Conservation (phyloP, 2,329 filamentous ascomycete genomes). For the Scedosporium dehoogii region DNA sequence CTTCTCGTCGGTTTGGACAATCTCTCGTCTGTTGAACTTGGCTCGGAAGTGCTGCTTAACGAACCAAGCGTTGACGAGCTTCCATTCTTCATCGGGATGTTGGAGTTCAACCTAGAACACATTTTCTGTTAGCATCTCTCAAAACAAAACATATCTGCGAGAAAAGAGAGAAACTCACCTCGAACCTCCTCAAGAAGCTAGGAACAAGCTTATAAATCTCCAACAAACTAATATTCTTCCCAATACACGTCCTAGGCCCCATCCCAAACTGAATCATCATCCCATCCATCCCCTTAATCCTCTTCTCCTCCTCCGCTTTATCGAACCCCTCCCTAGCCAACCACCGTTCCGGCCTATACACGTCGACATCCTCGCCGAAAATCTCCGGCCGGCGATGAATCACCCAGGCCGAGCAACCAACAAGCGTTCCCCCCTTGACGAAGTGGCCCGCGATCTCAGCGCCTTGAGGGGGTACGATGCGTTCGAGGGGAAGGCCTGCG, state of each 20-base stretch:
- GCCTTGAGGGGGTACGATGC: constrained; percentile 57
- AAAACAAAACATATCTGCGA: background rate
- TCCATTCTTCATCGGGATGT: constrained; percentile 46
- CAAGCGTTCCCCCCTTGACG: constrained; percentile 60
- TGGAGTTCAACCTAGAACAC: constrained; percentile 1
- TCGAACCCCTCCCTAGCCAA: constrained; percentile 30
- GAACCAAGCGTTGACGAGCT: constrained; percentile 52
- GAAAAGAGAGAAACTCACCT: constrained; percentile 27
- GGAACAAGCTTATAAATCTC: constrained; percentile 57
- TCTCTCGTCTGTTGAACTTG: constrained; percentile 30
- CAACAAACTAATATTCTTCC: constrained; percentile 54
- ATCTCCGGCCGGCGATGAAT: constrained; percentile 58
- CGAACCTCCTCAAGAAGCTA: constrained; percentile 52
- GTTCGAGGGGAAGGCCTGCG: constrained; percentile 61
- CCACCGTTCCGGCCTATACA: constrained; percentile 61
- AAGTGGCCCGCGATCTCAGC: constrained; percentile 49
- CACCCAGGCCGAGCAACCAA: constrained; percentile 68
- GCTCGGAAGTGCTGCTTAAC: constrained; percentile 48
- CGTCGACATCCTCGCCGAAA: constrained; percentile 58
- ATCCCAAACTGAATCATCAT: constrained; percentile 67
- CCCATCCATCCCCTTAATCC: constrained; percentile 56
- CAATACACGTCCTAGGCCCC: constrained; percentile 60
- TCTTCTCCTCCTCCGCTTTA: constrained; percentile 33
- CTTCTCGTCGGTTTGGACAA: constrained; percentile 26
- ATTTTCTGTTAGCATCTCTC: background rate